Base-by-base conservation (phyloP, 139 green algal genomes). In the Pseudopediastrum boryanum region DNA sequence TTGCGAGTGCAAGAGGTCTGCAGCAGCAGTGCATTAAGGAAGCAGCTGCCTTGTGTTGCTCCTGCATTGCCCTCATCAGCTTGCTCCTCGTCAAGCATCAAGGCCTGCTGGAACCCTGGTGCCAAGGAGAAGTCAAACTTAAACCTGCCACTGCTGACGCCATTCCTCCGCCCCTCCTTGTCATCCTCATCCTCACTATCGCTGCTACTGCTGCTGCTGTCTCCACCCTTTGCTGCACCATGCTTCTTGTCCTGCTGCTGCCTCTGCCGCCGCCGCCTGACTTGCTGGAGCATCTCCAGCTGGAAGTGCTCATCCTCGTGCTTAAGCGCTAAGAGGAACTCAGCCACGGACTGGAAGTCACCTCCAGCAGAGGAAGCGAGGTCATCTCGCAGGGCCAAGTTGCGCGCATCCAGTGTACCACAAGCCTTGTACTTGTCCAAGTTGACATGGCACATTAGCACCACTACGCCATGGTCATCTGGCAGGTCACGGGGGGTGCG, bases 381-480 rank as follows among this genome's bases (percentile, higher is more conserved):
- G 58, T 67, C 58, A 9, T 67, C 21, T 9, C 58, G 58, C 58
- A 67, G 58, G 12, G 21, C 13, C 41, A 33, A n/a, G 58, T 39
- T 39, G 9, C 58, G 10, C 58, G 39, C 58, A 23, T 31, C 58
- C 9, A 43, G 31, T 67, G 58, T 67, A 33, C 13, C 19, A 33
- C 58, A 67, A 9, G 58, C 58, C 58, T 13, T 38, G 58, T 67
- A 67, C 58, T 39, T 67, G n/a, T 10, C 58, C 58, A 67, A 43
- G 58, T 67, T 16, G n/a, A 67, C 23, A 19, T 67, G 58, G 31
- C 39, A 31, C 58, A 67, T 67, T 33, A 67, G 58, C 58, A 67
- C 58, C n/a, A 67, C 58, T 3, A 33, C 41, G 58, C 58, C 58
- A 33, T 4, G 16, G 58, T 10, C 58, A 38, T 16, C 58, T 33